A percentile compares a stretch with the other conserved stretches of the same genome.
phyloP scores from a whole-genome alignment of 2,329 filamentous ascomycete genomes.

The Sporothrix dimorphospora region DNA sequence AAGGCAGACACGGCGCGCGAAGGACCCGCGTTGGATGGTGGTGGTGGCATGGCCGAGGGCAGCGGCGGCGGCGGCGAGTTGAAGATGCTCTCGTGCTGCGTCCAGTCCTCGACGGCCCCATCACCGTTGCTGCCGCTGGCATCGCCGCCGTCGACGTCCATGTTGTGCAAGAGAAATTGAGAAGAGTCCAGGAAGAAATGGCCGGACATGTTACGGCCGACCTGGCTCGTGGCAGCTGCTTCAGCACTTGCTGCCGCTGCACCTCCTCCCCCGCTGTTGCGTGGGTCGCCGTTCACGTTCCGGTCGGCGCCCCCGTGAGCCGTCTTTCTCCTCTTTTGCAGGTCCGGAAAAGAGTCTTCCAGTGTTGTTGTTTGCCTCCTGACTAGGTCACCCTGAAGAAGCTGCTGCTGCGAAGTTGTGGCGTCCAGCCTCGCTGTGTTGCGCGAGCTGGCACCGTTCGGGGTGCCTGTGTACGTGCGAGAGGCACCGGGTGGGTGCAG shows the following conservation, averaged over 20 bases:
- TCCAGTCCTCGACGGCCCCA: constrained; percentile 27
- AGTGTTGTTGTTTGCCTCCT: neutral
- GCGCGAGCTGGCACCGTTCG: neutral
- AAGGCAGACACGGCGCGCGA: neutral
- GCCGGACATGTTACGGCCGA: neutral
- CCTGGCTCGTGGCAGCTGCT: neutral
- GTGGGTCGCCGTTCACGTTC: neutral
- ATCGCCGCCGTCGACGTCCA: constrained; percentile 29
- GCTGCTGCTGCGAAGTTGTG: neutral
- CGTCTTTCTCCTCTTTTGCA: constrained; percentile 22
- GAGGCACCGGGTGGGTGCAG: no score
- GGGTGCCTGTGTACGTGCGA: neutral
- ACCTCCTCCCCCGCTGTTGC: neutral
- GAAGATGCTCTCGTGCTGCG: constrained; percentile 7
- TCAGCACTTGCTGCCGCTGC: neutral
- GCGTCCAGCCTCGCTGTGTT: constrained; percentile 19
- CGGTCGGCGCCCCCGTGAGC: neutral
- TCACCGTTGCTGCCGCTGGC: neutral
- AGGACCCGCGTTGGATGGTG: neutral
- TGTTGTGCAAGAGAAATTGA: neutral
- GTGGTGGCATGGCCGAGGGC: neutral
- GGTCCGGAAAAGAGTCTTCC: neutral
- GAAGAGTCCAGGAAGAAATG: neutral
- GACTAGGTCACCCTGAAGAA: neutral
- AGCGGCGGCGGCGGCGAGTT: neutral